Evolutionary conservation across 805 yeast species (phyloP), one percentile per base, ranked within the genome.

Genomic region (Soucietia sequanensis): DNA sequence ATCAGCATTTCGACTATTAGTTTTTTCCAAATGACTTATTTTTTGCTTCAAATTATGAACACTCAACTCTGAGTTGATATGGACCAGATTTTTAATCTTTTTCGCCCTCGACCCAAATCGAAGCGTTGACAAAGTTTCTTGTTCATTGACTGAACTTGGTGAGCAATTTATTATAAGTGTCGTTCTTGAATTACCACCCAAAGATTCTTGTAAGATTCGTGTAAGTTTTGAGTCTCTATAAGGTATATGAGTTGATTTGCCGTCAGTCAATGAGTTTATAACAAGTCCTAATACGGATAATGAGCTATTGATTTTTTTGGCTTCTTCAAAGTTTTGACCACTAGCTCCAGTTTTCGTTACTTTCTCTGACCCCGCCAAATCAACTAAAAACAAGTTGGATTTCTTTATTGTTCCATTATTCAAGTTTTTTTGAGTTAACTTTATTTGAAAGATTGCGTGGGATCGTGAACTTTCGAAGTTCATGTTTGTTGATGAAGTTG

Each of bases 321-420:
- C 88, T 48, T 89, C 96, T 52, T 87, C 90, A 6, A 84, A 62
- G 2, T 81, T 71, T 46, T 78, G 78, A 1, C 93, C 93, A 11
- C 42, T 30, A 1, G 90, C 91, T 2, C 93, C 91, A 0, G 93
- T 78, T 43, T 80, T 82, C 38, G 79, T 78, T 24, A 81, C 78
- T 54, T 80, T 84, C 56, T 90, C 96, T 15, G 91, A 81, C 5
- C 96, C 95, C 0, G 95, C 95, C 43, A 88, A 68, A 60, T 88
- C 96, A 9, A 87, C 91, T 23, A 88, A 58, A 47, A 80, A 83
- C 40, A 88, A 65, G 39, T 76, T 78, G 4, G 89, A 81, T 24
- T 71, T 66, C 52, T 77, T 82, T 14, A 75, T 66, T 5, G 77
- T 69, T 10, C 84, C 85, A n/a, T 72, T 68, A 3, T 59, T 59